Base-by-base conservation (phyloP, 2,329 filamentous ascomycete genomes). In the Trichothecium sympodiale region DNA sequence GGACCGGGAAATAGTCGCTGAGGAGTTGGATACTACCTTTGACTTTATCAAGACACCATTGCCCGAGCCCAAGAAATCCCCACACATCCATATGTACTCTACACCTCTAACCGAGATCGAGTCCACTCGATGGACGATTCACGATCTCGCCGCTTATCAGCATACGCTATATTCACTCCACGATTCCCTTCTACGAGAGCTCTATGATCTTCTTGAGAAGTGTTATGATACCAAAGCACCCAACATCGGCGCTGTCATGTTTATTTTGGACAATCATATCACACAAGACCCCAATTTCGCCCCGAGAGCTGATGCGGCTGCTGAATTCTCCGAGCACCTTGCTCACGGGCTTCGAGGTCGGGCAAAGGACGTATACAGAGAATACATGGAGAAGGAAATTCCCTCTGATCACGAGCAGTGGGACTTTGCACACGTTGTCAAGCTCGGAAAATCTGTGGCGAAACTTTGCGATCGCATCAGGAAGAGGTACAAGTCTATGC, bases 171-270 rank as follows among this genome's bases (percentile, higher is more conserved):
- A 73, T 26, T 74, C 70, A 20, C 61, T 96, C 28, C 78, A 96
- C 49, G 87, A 95, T 48, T 76, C 80, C 8, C 64, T 96, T 17
- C 65, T 95, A 32, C 77, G 88, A 36, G 89, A 96, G 50, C 69
- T 98, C 14, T 95, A 85, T 56, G 80, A 88, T 44, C 67, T 83
- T n/a, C 73, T 95, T 56, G 80, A 89, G 63, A 78, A 83, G 46
- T 89, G 85, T 47, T 98, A 89, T 57, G 87, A 94, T 43, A 61
- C 71, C n/a, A 95, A 94, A 50, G 78, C 86, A 9, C 86, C 85
- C 5, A 77, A 80, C 28, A 77, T 94, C 16, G 85, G 80, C 5
- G 77, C 78, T 12, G 73, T 93, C 20, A 78, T 96, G 70, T 80
- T 78, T 46, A 57, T 95, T 25, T 62, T 98, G 27, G 79, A 88